Conservation (phyloP, 495 filamentous ascomycete species). For the Trichoderma erinaceum region DNA sequence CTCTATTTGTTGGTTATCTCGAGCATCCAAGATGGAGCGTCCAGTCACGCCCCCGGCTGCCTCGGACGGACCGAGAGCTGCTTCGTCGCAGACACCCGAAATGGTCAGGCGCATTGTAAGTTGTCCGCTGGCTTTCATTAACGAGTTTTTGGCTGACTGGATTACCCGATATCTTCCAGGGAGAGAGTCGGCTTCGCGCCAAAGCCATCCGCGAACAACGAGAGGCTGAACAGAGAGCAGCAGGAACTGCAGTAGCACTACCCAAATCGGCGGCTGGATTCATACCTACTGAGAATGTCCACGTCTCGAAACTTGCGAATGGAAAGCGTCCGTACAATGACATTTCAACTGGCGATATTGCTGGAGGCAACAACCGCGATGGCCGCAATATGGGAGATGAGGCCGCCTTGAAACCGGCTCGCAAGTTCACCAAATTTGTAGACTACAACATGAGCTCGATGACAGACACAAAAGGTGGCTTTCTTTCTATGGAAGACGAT, state of each 20-base stretch:
- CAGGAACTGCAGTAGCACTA: constrained; percentile 24
- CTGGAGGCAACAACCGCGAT: constrained; percentile 54
- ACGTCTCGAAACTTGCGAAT: constrained; percentile 28
- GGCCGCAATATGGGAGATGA: constrained; percentile 45
- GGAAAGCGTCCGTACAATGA: constrained; percentile 52
- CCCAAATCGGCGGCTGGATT: constrained; percentile 36
- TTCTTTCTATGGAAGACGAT: constrained; percentile 81
- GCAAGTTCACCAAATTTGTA: constrained; percentile 85
- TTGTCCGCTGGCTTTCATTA: neutral
- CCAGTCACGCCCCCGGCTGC: constrained; percentile 53
- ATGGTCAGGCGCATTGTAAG: constrained; percentile 55
- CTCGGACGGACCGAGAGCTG: constrained; percentile 28
- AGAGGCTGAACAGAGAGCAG: constrained; percentile 47
- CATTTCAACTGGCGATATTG: constrained; percentile 51
- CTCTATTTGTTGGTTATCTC: neutral
- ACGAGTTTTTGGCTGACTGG: neutral
- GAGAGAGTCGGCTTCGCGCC: constrained; percentile 84
- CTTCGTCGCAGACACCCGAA: constrained; percentile 59
- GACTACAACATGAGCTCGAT: constrained; percentile 98
- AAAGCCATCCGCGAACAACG: constrained; percentile 76
- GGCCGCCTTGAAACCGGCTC: constrained; percentile 58
- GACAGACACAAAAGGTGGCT: constrained; percentile 95
- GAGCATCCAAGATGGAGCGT: constrained; percentile 28
- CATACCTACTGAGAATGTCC: constrained; percentile 32
- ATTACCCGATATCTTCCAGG: constrained; percentile 41